Conservation (phyloP, 768 basidiomycete species). For the Sporobolomyces pararoseus region DNA sequence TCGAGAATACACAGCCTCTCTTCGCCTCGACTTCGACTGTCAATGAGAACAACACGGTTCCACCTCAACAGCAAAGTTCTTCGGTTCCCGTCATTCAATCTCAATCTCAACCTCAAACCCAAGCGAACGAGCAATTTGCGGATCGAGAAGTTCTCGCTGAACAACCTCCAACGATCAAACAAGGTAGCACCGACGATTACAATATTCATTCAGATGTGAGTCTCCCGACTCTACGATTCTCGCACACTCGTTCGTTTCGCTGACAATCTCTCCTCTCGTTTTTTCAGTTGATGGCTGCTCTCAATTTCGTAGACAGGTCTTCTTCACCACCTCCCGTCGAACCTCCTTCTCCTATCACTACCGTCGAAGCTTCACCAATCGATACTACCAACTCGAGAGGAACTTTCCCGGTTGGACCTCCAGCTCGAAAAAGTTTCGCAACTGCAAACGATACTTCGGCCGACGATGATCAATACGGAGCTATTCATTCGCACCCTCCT, state of each 20-base stretch:
- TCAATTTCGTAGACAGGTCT: constrained; percentile 33
- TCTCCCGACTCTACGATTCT: neutral
- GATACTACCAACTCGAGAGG: neutral
- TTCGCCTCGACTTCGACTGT: neutral
- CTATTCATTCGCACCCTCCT: neutral
- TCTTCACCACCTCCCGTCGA: constrained; percentile 22
- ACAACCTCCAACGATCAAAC: neutral
- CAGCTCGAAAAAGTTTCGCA: constrained; percentile 8
- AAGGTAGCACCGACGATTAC: constrained; percentile 14
- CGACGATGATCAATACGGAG: constrained; percentile 20
- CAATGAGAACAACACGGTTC: no score
- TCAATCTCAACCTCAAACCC: no score
- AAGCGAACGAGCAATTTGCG: neutral
- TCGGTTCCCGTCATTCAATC: no score
- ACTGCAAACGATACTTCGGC: constrained; percentile 9
- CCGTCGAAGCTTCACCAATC: neutral
- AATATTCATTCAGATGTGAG: constrained; percentile 37
- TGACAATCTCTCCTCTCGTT: neutral
- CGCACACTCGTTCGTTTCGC: no score
- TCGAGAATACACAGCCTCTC: constrained; percentile 2
- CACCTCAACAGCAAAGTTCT: no score
- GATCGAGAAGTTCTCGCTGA: neutral
- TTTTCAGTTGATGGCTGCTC: constrained; percentile 36
- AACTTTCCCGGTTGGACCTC: constrained; percentile 30
- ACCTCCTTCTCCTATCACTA: constrained; percentile 6